Evolutionary conservation across 2,329 filamentous ascomycete species (phyloP).

Genomic region (Colletotrichum cuscutae): DNA sequence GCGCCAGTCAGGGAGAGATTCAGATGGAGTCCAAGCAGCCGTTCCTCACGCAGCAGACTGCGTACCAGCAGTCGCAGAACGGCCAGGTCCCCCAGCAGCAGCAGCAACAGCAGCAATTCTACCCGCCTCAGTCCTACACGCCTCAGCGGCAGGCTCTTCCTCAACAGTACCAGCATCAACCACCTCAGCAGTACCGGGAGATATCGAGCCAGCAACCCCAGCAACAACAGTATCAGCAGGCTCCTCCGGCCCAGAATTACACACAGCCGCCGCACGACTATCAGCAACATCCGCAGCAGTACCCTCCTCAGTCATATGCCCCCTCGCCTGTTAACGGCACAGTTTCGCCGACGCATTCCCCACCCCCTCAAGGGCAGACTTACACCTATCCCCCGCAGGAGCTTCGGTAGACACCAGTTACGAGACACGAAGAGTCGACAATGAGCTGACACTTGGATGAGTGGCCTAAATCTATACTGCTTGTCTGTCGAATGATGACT

Average conservation of each 20-base stretch:
- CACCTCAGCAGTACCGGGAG: constrained; percentile 20
- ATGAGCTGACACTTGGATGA: not conserved
- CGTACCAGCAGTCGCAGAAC: constrained; percentile 40
- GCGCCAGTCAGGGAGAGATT: constrained; percentile 41
- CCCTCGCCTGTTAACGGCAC: constrained; percentile 13
- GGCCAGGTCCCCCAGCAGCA: constrained; percentile 11
- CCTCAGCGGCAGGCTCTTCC: not conserved
- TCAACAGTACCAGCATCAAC: constrained; percentile 16
- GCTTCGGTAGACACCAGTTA: not conserved
- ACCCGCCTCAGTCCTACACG: constrained; percentile 6
- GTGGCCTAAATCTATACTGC: not conserved
- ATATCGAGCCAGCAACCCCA: not conserved
- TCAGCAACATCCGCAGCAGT: constrained; percentile 17
- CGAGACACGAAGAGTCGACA: not conserved
- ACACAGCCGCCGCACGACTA: constrained; percentile 11
- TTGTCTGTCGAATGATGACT: not conserved
- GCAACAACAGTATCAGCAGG: constrained; percentile 8
- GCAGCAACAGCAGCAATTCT: constrained; percentile 20
- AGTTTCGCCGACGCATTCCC: constrained; percentile 20
- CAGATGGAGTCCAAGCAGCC: constrained; percentile 44
- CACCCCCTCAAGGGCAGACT: constrained; percentile 19
- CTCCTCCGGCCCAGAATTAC: not conserved
- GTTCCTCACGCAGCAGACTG: constrained; percentile 28
- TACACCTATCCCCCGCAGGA: constrained; percentile 19
- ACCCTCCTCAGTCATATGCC: constrained; percentile 9